Evolutionary conservation across 106 monocot genomes (phyloP).

Genomic region (Amphibolis antarctica): DNA sequence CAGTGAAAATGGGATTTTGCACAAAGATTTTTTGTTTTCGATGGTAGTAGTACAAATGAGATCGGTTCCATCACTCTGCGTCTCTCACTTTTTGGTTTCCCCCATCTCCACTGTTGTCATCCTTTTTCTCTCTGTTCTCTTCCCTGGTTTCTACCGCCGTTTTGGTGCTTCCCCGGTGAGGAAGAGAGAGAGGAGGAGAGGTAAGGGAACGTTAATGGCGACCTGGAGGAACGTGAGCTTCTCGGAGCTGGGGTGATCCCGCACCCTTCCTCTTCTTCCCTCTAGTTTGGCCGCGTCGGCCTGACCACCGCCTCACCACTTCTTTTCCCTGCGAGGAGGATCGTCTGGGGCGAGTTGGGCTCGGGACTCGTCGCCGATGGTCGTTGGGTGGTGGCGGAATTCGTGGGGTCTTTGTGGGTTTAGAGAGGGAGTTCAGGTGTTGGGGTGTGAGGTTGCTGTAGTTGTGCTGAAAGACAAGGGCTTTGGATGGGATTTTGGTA

Average conservation of each 20-base stretch:
- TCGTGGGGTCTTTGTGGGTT: not conserved
- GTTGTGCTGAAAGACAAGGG: not conserved
- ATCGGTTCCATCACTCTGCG: not conserved
- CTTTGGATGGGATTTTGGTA: not conserved
- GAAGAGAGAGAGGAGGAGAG: not conserved
- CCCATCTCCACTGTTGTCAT: not conserved
- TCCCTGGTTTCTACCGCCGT: not conserved
- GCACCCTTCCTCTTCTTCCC: not conserved
- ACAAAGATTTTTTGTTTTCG: too few relatives aligned
- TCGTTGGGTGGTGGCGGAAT: constrained; percentile 1
- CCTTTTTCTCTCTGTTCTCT: not conserved
- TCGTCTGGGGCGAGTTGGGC: not conserved
- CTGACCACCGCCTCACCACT: not conserved
- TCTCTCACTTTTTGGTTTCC: not conserved
- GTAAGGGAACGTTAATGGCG: constrained; percentile 25
- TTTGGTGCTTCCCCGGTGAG: not conserved
- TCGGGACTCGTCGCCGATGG: not conserved
- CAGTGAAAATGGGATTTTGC: too few relatives aligned
- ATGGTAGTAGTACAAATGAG: not conserved
- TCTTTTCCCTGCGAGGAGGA: not conserved
- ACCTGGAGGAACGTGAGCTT: constrained; percentile 28
- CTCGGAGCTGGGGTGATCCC: constrained; percentile 46
- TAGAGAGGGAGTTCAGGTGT: too few relatives aligned
- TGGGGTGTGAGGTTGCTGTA: too few relatives aligned
- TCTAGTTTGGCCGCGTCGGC: not conserved